Conservation (phyloP, 2,329 filamentous ascomycete genomes). For the Colletotrichum viniferum region DNA sequence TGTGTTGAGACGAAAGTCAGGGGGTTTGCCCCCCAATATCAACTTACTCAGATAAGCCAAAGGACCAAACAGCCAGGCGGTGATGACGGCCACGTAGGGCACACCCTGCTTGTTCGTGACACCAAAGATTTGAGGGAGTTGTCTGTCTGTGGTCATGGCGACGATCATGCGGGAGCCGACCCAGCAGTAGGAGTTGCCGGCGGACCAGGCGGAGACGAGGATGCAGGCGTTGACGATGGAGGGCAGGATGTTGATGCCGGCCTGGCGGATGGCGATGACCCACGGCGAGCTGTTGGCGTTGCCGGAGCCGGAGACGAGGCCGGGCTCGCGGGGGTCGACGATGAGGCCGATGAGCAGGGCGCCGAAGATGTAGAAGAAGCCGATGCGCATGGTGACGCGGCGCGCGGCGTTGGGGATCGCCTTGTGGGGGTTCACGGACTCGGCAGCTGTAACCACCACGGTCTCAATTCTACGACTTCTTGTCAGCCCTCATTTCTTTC, state of each 20-base stretch:
- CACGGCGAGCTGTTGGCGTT: conserved; percentile 47
- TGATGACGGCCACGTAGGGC: conserved; percentile 45
- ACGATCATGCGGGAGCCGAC: conserved; percentile 47
- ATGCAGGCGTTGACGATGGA: conserved; percentile 55
- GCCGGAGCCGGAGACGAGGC: conserved; percentile 41
- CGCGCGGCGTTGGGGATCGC: conserved; percentile 47
- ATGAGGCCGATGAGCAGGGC: conserved; percentile 49
- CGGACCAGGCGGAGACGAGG: conserved; percentile 49
- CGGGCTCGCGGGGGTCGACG: conserved; percentile 40
- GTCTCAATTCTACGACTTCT: conserved; percentile 39
- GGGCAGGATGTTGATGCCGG: conserved; percentile 41
- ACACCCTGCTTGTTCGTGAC: conserved; percentile 42
- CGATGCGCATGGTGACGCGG: conserved; percentile 49
- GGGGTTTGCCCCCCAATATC: conserved; percentile 36
- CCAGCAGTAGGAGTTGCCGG: conserved; percentile 47
- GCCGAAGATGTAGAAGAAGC: conserved; percentile 49
- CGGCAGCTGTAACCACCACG: conserved; percentile 45
- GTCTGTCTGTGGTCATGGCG: conserved; percentile 29
- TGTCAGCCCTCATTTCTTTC: not conserved
- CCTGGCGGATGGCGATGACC: conserved; percentile 46
- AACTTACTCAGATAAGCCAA: conserved; percentile 46
- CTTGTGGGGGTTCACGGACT: conserved; percentile 45
- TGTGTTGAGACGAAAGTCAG: conserved; percentile 52
- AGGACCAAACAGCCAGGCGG: conserved; percentile 40
- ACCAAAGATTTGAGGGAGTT: conserved; percentile 39